Conservation (phyloP, 768 basidiomycete species). For the Exidia glandulosa region DNA sequence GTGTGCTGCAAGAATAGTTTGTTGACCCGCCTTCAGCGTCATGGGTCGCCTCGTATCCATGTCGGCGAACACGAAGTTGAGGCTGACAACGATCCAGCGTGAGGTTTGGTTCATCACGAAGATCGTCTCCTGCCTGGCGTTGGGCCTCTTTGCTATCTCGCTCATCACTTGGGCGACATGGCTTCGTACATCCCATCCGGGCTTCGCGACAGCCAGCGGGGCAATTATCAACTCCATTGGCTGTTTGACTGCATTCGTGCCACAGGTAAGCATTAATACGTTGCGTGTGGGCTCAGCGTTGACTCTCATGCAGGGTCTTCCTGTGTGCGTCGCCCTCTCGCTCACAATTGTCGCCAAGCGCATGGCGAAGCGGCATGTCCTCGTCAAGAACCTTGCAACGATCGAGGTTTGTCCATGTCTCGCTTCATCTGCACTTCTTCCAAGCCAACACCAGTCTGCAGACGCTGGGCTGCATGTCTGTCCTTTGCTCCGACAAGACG, state of each 20-base stretch:
- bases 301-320: constrained; percentile 21
- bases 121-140: constrained; percentile 32
- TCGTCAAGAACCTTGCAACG: constrained; percentile 41
- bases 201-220: constrained; percentile 23
- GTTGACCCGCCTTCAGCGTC: too few species aligned
- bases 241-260: constrained; percentile 29
- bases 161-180: background rate
- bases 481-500: constrained; percentile 45
- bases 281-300: background rate
- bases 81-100: constrained; percentile 34
- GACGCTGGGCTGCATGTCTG: constrained; percentile 39
- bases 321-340: constrained; percentile 37
- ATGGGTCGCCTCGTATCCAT: constrained; percentile 43
- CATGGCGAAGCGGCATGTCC: constrained; percentile 35
- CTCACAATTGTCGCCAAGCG: constrained; percentile 38
- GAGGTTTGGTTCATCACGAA: constrained; percentile 45
- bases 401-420: too few species aligned
- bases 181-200: constrained; percentile 21
- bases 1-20: too few species aligned
- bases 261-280: constrained; percentile 20
- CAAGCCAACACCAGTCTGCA: too few species aligned
- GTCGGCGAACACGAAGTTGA: constrained; percentile 35
- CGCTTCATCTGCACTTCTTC: too few species aligned
- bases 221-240: constrained; percentile 30
- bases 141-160: constrained; percentile 28